Evolutionary conservation across 2,329 filamentous ascomycete genomes (phyloP), one percentile per base, ranked within the genome.

Genomic region (Hymenoscyphus salicellus): DNA sequence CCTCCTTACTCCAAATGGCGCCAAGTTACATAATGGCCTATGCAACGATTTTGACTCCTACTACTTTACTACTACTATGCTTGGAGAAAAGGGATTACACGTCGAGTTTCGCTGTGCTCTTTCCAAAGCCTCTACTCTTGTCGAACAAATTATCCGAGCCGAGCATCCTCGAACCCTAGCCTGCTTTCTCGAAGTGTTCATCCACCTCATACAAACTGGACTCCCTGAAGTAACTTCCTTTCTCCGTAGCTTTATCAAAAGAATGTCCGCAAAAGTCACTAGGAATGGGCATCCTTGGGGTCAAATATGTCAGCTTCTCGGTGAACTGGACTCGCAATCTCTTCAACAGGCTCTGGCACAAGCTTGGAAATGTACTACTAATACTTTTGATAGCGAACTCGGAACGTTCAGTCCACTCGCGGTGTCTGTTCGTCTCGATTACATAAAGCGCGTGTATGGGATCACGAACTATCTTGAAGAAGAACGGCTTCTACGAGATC

Each of bases 401-500:
- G 68, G 66, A 59, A 49, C 23, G 28, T 62, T 60, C 4, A 61
- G 57, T 61, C 58, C 23, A 63, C 55, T 59, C 20, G 61, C 60
- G 65, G 33, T 69, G 14, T 58, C 55, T 58, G 52, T 64, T 62
- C 61, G 60, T 60, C 63, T 67, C 59, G 63, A 60, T 30, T 67
- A 65, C 43, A 67, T 67, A 33, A 62, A 65, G 56, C 57, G 52
- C 20, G 62, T 60, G 33, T 55, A 60, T 57, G 63, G 63, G 55
- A 30, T 55, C 55, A 65, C 30, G 63, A 55, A 63, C 55, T 30
- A 55, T 52, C 38, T 36, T 64, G 62, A 68, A 56, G 62, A 60
- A 68, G 66, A 68, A 65, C 26, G 56, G 55, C 63, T 56, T 61
- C 65, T 68, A 66, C 65, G 65, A 65, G 60, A 38, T 61, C 62